These are phyloP conservation scores for Phytophthora agathidicida DNA, from an alignment of 352 stramenopile species.

Conservation along the genomic window DNA sequence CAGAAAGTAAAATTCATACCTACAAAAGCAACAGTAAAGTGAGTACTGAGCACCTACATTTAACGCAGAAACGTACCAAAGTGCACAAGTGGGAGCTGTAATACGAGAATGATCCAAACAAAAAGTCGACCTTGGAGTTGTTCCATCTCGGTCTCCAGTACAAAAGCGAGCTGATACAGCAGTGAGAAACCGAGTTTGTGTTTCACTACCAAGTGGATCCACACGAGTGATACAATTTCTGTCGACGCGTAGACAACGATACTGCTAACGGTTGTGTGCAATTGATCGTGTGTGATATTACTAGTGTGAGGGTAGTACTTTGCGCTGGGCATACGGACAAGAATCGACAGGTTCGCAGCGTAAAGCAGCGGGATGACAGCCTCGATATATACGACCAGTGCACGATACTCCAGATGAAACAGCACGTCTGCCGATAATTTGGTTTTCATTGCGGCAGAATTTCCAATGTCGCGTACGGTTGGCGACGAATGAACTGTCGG, in stretches of 20 bases:
- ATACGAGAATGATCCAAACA: constrained; percentile 11
- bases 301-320: constrained; percentile 21
- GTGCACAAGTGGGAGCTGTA: constrained; percentile 13
- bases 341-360: constrained; percentile 3
- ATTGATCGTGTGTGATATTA: not conserved
- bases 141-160: constrained; percentile 14
- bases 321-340: constrained; percentile 6
- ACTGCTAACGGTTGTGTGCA: constrained; percentile 8
- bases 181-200: constrained; percentile 25
- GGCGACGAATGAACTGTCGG: too few relatives aligned
- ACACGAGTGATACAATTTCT: constrained; percentile 13
- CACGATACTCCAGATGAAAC: constrained; percentile 25
- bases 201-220: constrained; percentile 16
- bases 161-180: constrained; percentile 11
- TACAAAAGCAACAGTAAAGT: constrained; percentile 5
- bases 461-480: not conserved
- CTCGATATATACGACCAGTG: constrained; percentile 14
- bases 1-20: constrained; percentile 22
- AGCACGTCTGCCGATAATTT: constrained; percentile 6
- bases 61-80: constrained; percentile 19
- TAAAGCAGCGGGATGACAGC: constrained; percentile 16
- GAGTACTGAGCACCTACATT: too few relatives aligned
- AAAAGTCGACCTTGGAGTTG: constrained; percentile 16
- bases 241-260: constrained; percentile 1
- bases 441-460: not conserved